Base-by-base conservation (phyloP, 2,329 filamentous ascomycete species). In the Ophiostoma australiae region DNA sequence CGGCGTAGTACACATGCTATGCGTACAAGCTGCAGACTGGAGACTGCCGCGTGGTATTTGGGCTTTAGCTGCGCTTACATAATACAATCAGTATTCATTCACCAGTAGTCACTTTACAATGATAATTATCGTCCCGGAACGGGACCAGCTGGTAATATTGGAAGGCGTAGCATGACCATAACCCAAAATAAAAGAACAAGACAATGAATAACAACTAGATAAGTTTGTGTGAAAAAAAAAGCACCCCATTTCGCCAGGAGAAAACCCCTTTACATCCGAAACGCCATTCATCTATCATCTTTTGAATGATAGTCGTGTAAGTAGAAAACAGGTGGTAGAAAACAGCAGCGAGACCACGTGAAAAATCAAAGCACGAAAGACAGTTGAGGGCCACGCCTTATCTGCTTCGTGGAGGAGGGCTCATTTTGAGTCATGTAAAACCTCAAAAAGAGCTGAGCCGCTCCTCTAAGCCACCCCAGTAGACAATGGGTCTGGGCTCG, bases 391-490 rank as follows among this genome's bases (percentile, higher is more conserved):
- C 31, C 63, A n/a, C 15, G 63, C 58, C 58, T 33, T 27, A 33
- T 33, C 17, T 58, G 52, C n/a, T 27, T 58, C 52, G 27, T 63
- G 23, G 35, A 39, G 15, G 20, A 39, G 10, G 41, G 31, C 58
- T 35, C 8, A n/a, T 65, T 2, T n/a, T 10, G 20, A 15, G 61
- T n/a, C 8, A 58, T 23, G 52, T 10, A 48, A 27, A 31, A n/a
- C n/a, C 33, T 23, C 70, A 75, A 6, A 74, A 70, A 1, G 82
- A 79, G 27, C 81, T 80, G 77, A 89, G 87, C 69, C 86, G 82
- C 80, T 89, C 87, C 78, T 89, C 87, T 67, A 89, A 78, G 55
- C 87, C 86, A 74, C 85, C 86, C 84, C 87, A 89, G 79, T 88
- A 89, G 70, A 88, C 85, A 48, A 88, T 82, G 13, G 87, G 87